Evolutionary conservation across 257 asterid genomes (phyloP).

Genomic region (Buddleja alternifolia): DNA sequence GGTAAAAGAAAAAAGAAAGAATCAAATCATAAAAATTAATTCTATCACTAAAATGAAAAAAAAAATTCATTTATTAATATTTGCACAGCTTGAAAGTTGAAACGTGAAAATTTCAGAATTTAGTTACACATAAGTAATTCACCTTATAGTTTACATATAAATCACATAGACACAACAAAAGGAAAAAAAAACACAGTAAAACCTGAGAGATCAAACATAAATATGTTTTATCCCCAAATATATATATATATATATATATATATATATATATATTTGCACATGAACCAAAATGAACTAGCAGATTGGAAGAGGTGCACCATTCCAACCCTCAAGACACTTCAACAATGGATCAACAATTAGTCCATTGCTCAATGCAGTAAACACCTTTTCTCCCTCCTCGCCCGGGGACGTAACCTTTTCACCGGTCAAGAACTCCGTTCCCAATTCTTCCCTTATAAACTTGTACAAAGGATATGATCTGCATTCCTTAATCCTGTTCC

Average conservation of each 20-base stretch:
- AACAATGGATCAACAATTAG: constrained; percentile 57
- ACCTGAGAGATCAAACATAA: too few relatives aligned
- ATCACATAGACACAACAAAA: not conserved
- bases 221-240: too few relatives aligned
- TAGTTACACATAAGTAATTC: too few relatives aligned
- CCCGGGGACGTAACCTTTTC: constrained; percentile 55
- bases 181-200: not conserved
- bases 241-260: too few relatives aligned
- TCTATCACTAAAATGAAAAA: too few relatives aligned
- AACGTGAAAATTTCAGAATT: not conserved
- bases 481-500: constrained; percentile 56
- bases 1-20: too few relatives aligned
- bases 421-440: constrained; percentile 48
- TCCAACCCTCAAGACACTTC: constrained; percentile 60
- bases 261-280: too few relatives aligned
- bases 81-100: not conserved
- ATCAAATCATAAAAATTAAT: too few relatives aligned
- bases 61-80: too few relatives aligned
- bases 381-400: constrained; percentile 59
- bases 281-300: constrained; percentile 27
- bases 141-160: not conserved
- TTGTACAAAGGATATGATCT: constrained; percentile 55
- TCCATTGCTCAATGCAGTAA: constrained; percentile 50
- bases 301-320: constrained; percentile 59
- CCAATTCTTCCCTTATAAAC: constrained; percentile 50